Evolutionary conservation across 1,139 yeast species (phyloP).

Genomic region (Scheffersomyces segobiensis): DNA sequence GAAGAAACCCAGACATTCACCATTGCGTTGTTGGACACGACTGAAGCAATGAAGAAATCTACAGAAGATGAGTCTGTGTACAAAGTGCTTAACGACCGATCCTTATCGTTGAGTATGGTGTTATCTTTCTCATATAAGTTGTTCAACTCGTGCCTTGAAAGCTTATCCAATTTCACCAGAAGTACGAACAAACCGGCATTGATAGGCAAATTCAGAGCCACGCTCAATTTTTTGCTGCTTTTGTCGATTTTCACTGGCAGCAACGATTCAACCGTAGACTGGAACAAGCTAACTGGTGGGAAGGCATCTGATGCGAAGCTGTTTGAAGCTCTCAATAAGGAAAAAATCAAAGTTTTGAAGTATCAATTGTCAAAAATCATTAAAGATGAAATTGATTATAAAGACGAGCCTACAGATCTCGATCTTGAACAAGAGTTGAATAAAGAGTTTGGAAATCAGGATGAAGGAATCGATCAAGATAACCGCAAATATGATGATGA

Average conservation of each 20-base stretch:
- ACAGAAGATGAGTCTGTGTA: conserved; percentile 26
- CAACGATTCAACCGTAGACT: conserved; percentile 30
- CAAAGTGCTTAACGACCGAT: conserved; percentile 56
- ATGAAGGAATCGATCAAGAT: conserved; percentile 3
- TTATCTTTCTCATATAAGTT: conserved; percentile 62
- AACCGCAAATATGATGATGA: conserved; percentile 4
- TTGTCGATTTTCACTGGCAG: conserved; percentile 28
- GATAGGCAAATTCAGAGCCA: conserved; percentile 36
- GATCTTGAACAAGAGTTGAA: conserved; percentile 28
- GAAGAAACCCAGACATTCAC: conserved; percentile 59
- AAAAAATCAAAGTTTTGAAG: conserved; percentile 40
- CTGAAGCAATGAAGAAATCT: conserved; percentile 52
- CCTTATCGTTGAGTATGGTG: conserved; percentile 57
- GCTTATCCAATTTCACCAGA: conserved; percentile 26
- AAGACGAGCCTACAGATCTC: conserved; percentile 22
- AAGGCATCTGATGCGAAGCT: conserved; percentile 25
- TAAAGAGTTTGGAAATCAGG: conserved; percentile 22
- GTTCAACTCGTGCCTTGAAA: conserved; percentile 49
- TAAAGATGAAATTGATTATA: conserved; percentile 37
- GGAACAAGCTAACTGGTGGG: conserved; percentile 33
- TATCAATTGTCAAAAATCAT: conserved; percentile 39
- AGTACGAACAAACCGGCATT: conserved; percentile 25
- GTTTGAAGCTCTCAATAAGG: conserved; percentile 31
- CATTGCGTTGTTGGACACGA: conserved; percentile 57
- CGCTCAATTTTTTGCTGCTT: conserved; percentile 36